Base-by-base conservation (phyloP, 257 asterid species). In the Solanum ossicruentum region DNA sequence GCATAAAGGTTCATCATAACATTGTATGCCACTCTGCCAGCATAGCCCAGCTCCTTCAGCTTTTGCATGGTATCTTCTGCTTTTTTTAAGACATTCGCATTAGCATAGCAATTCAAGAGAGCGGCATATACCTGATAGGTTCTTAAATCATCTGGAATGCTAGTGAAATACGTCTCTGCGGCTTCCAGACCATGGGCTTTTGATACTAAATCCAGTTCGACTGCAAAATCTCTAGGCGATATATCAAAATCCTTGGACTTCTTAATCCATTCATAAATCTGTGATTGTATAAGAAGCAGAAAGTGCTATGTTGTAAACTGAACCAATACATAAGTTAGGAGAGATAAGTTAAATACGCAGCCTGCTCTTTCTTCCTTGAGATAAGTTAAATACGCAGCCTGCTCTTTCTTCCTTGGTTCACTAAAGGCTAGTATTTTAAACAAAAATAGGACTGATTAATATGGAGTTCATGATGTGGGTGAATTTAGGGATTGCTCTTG, bases 1-100 rank as follows among this genome's bases (percentile, higher is more conserved):
- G 78, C 78, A 57, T 90, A 92, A 18, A 92, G 92, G 28, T 84
- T 66, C 82, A 91, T 66, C 93, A 92, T 86, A 43, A 80, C 81
- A 85, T 85, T 90, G 89, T 69, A 89, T 28, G 86, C 28, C 39
- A 89, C 45, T 39, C 67, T 32, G 23, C 11, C 26, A 55, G 56
- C 57, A 60, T 84, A 66, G 12, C 85, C 87, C 78, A 84, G 26
- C 81, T 89, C 84, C 79, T 55, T 86, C 82, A 89, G 81, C 63
- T 83, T 86, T 84, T 89, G 86, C 89, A 89, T 86, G 49, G 79
- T 51, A 57, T 69, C 73, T 86, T 88, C 92, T 16, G 92, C 89
- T 75, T 88, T 89, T 21, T 86, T 88, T 41, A 82, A 3, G 21
- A 49, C 65, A 52, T 56, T 86, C 4, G 65, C 65, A 21, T 73